Evolutionary conservation across 1,139 yeast species (phyloP), one percentile per base, ranked within the genome.

Genomic region (Meyerozyma elateridarum): DNA sequence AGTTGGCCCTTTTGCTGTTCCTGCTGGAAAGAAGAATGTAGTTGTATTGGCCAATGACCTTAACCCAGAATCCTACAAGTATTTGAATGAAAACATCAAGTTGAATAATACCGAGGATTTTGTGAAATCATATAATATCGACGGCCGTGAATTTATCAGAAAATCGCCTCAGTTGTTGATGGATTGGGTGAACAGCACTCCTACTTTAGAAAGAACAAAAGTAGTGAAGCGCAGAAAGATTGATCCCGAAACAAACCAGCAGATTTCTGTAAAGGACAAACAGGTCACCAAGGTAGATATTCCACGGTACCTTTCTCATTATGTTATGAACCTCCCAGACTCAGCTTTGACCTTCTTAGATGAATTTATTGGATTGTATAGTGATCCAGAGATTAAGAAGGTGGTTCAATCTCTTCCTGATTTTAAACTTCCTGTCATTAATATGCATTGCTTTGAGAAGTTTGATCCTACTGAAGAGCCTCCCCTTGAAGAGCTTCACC

Each of bases 1-100:
- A 22, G 98, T 93, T 2, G 99, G 99, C 0, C 99, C 99, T 3
- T 93, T 93, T 64, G 93, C 95, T 1, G 77, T 91, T 1, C 99
- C 99, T 0, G 96, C 96, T 1, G 98, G 89, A 12, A 88, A 84
- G 56, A 85, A 82, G 39, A 70, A 73, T 13, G 85, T 79, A 3
- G 56, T 89, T 34, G 95, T 85, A 0, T 64, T 89, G 47, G 96
- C 97, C 12, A 93, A 89, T 53, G 99, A 93, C 54, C 67, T 93
- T 51, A 93, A 93, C 49, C 97, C 97, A 0, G 85, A 83, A 40
- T 80, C 95, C 34, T 84, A 62, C 58, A 73, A 75, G 41, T 82
- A 83, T 46, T 67, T 93, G 58, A 56, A 64, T 29, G 71, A 71
- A 18, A 93, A 93, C 50, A 74, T 85, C 32, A 49, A 46, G 4